These are phyloP conservation scores for Metschnikowia cubensis DNA, from an alignment of 805 yeast species.

Conservation along the genomic window DNA sequence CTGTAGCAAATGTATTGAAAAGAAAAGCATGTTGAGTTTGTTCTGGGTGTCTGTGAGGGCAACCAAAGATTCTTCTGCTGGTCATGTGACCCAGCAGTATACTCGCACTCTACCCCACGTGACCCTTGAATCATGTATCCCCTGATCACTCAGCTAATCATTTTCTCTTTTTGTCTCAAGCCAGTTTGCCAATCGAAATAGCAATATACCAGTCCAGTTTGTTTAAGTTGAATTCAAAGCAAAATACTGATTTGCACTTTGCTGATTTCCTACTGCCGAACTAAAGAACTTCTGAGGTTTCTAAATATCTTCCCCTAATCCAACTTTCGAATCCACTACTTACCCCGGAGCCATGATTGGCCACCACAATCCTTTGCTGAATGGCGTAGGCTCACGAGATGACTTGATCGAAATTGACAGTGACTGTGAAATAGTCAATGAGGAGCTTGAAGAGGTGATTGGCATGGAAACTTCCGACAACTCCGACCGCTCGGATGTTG, in stretches of 20 bases:
- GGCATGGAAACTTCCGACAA: slow-evolving; percentile 19
- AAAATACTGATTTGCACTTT: not conserved
- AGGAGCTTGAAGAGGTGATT: slow-evolving; percentile 10
- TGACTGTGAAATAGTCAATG: slow-evolving; percentile 5
- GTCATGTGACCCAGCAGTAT: not conserved
- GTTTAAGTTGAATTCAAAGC: not conserved
- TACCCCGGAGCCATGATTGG: not conserved
- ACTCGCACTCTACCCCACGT: slow-evolving; percentile 1
- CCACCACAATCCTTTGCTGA: slow-evolving; percentile 1
- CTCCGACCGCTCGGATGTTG: slow-evolving; percentile 13
- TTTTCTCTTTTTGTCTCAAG: not conserved
- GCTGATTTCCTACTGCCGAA: not conserved
- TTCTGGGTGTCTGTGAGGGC: not conserved
- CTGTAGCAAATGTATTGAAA: no score
- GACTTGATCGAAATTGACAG: slow-evolving; percentile 10
- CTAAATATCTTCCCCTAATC: not conserved
- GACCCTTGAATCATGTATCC: not conserved
- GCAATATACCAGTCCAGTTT: not conserved
- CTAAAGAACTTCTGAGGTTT: not conserved
- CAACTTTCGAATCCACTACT: not conserved
- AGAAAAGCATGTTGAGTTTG: not conserved
- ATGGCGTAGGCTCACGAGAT: slow-evolving; percentile 1
- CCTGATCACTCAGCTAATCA: not conserved
- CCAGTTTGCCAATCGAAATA: not conserved
- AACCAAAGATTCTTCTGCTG: not conserved